Conservation (phyloP, 2,329 filamentous ascomycete genomes). For the Cercospora sp. region DNA sequence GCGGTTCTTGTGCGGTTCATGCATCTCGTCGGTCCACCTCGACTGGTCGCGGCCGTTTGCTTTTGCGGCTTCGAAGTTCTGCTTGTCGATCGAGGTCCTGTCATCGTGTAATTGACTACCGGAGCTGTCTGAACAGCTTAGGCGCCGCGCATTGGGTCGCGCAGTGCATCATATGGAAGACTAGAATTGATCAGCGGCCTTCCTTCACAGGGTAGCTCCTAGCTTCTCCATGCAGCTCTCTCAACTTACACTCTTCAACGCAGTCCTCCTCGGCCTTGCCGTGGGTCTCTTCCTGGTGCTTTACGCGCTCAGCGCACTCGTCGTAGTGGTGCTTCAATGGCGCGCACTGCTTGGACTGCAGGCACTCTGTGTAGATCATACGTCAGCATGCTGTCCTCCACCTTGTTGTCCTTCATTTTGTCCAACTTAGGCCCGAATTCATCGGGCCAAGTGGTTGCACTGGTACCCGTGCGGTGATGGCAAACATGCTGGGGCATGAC, state of each 20-base stretch:
- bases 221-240: not conserved
- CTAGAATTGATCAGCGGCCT: slow-evolving; percentile 47
- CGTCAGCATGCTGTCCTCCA: slow-evolving; percentile 2
- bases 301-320: slow-evolving; percentile 95
- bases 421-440: not conserved
- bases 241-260: slow-evolving; percentile 92
- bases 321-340: slow-evolving; percentile 97
- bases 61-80: not conserved
- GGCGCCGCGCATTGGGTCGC: slow-evolving; percentile 88
- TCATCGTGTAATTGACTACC: slow-evolving; percentile 57
- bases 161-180: slow-evolving; percentile 99
- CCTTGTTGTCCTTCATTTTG: not conserved
- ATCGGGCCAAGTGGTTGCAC: not conserved
- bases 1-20: slow-evolving; percentile 23
- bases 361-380: slow-evolving; percentile 67
- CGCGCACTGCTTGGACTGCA: slow-evolving; percentile 79
- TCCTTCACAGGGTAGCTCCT: too few relatives aligned
- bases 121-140: slow-evolving; percentile 90
- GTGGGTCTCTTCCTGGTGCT: slow-evolving; percentile 67
- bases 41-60: slow-evolving; percentile 5
- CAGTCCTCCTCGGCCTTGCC: slow-evolving; percentile 88
- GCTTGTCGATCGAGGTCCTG: slow-evolving; percentile 6
- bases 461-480: not conserved
- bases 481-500: slow-evolving; percentile 37
- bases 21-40: slow-evolving; percentile 5